Evolutionary conservation across 1,284 basidiomycete genomes (phyloP).

Genomic region (Blastosporella zonata): DNA sequence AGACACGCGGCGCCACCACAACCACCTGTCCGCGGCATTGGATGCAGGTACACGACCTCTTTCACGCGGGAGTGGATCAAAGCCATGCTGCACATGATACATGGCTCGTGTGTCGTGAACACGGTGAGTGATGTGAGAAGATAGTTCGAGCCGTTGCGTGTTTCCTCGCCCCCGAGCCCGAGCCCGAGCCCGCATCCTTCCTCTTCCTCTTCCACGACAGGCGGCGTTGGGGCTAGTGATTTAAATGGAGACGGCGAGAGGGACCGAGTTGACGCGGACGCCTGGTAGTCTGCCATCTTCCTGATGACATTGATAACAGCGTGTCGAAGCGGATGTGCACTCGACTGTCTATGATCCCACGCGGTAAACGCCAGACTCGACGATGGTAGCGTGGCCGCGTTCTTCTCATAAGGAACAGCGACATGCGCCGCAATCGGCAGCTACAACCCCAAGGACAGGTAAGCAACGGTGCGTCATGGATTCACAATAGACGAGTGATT

Average conservation of each 20-base stretch:
- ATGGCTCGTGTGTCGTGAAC: slow-evolving; percentile 92
- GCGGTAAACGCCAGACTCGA: slow-evolving; percentile 46
- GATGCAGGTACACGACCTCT: slow-evolving; percentile 73
- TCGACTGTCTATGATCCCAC: slow-evolving; percentile 67
- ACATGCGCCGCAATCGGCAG: slow-evolving; percentile 78
- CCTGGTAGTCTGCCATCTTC: slow-evolving; percentile 57
- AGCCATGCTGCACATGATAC: slow-evolving; percentile 95
- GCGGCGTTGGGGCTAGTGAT: slow-evolving; percentile 1
- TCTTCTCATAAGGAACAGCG: slow-evolving; percentile 51
- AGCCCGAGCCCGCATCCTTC: slow-evolving; percentile 9
- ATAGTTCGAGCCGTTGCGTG: slow-evolving; percentile 72
- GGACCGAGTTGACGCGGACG: slow-evolving; percentile 28
- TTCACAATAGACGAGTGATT: slow-evolving; percentile 17
- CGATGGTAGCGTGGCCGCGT: slow-evolving; percentile 29
- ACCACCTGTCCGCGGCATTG: slow-evolving; percentile 73
- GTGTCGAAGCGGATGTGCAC: slow-evolving; percentile 78
- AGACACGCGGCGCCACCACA: slow-evolving; percentile 71
- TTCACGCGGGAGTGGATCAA: slow-evolving; percentile 87
- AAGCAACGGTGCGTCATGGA: slow-evolving; percentile 5
- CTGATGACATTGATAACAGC: slow-evolving; percentile 78
- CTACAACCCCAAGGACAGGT: slow-evolving; percentile 33
- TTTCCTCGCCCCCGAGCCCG: slow-evolving; percentile 10
- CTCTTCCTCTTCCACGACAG: background rate
- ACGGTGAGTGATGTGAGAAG: slow-evolving; percentile 79
- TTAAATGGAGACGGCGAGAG: slow-evolving; percentile 9